phyloP scores from a whole-genome alignment of 116 monocot genomes.

The Phalaenopsis hybrid region DNA sequence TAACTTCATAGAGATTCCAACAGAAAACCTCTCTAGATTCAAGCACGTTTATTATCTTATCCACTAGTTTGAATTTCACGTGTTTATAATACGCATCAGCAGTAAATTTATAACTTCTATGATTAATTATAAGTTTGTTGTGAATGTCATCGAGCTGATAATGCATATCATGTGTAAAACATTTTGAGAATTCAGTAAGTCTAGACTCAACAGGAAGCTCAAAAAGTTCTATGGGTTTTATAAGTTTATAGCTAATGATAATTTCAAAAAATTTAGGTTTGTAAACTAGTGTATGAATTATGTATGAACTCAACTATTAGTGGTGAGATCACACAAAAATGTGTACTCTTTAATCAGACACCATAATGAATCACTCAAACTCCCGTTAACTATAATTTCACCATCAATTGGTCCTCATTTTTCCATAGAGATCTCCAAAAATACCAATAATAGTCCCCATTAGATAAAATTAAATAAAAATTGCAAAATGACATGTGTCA shows the following conservation, averaged over 20 bases:
- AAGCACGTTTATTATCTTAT: background rate
- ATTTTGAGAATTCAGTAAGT: background rate
- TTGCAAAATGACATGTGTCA: too few species aligned
- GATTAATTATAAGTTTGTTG: background rate
- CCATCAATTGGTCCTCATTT: background rate
- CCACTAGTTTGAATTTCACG: background rate
- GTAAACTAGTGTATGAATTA: background rate
- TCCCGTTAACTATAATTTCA: background rate
- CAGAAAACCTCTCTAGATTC: background rate
- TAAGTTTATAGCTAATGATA: background rate
- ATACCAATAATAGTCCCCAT: too few species aligned
- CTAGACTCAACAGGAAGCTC: too few species aligned
- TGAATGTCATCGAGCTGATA: background rate
- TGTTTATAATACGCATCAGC: background rate
- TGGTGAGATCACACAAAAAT: background rate
- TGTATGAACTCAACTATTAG: background rate
- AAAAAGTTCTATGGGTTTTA: background rate
- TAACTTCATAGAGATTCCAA: background rate
- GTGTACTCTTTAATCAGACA: background rate
- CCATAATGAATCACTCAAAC: background rate
- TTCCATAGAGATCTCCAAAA: background rate
- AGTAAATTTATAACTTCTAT: background rate
- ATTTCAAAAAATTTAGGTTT: background rate
- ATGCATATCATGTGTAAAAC: background rate
- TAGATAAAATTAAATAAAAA: too few species aligned